Evolutionary conservation across 176 grass and related monocot species (phyloP), one percentile per base, ranked within the genome.

Genomic region (Alloteropsis semialata): DNA sequence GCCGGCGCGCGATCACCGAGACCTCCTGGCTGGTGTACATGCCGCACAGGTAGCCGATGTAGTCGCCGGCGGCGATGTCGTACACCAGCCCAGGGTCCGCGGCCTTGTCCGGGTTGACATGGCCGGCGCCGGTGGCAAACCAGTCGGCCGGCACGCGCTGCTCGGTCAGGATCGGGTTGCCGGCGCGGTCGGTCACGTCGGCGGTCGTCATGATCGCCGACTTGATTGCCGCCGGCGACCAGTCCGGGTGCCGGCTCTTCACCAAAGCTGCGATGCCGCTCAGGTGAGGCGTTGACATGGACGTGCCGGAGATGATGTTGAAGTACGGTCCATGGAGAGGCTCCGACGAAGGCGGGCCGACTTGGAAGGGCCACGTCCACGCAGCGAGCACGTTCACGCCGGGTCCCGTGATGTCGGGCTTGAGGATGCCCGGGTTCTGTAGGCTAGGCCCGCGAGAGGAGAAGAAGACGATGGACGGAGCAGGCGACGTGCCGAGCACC

Each of bases 181-280:
- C 34, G 34, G 34, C 34, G 0, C 32, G 63, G 80, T 84, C 87
- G 25, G 5, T 29, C 59, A 27, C 10, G 44, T 90, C 75, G 10
- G 91, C 89, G 17, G 92, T 82, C 11, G 94, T 94, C 92, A 97
- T 94, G 65, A 97, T 92, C 18, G 94, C 94, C 8, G 94, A 97
- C 79, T 93, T 91, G 84, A 97, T 89, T 0, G 87, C 94, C 29
- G 82, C 82, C 0, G 91, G 80, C 1, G 91, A 87, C 91, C 84
- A 93, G 33, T 85, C 54, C 1, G 78, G 34, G 5, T 36, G 34
- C 34, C 5, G 34, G 34, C 34, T 36, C 34, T 36, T 36, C 34
- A 36, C 34, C 3, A 36, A 5, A 2, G 34, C 34, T 5, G 34
- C 34, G 34, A 36, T 36, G 34, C 34, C 34, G 5, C 34, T 36